Percentiles rank a stretch among this genome's conserved stretches.
phyloP scores from a whole-genome alignment of 768 basidiomycete species.

The Tulasnella sp. region DNA sequence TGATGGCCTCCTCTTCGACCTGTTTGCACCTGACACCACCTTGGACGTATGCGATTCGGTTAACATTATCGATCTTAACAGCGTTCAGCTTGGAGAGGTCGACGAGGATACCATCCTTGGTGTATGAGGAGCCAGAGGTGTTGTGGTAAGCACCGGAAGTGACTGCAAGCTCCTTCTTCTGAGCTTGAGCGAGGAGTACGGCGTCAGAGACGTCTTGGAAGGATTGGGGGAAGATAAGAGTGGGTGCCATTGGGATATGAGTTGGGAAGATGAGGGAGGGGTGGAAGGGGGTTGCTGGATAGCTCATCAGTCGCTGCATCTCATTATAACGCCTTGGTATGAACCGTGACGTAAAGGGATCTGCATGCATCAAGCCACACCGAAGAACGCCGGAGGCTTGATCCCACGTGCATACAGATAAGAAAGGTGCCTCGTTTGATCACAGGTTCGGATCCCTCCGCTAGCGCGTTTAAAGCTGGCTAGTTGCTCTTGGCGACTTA shows the following conservation, averaged over 20 bases:
- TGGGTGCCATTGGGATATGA: not conserved
- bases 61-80: slow-evolving; percentile 7
- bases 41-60: slow-evolving; percentile 7
- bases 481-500: too few species aligned
- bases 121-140: not conserved
- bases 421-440: too few species aligned
- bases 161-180: slow-evolving; percentile 4
- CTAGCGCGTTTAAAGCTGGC: too few species aligned
- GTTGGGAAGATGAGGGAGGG: not conserved
- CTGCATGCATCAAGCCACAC: too few species aligned
- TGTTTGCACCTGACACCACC: slow-evolving; percentile 4
- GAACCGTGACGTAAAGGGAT: too few species aligned
- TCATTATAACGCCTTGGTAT: too few species aligned
- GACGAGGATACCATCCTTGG: slow-evolving; percentile 3
- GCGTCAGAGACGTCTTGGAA: slow-evolving; percentile 10
- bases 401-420: too few species aligned
- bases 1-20: slow-evolving; percentile 6
- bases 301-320: too few species aligned
- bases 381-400: too few species aligned
- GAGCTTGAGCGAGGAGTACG: slow-evolving; percentile 7
- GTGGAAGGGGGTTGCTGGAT: too few species aligned
- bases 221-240: slow-evolving; percentile 1
- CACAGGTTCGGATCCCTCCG: too few species aligned
- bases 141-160: not conserved
- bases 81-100: slow-evolving; percentile 14